A percentile compares a stretch with the other conserved stretches of the same genome.
Conservation (phyloP, 2,329 filamentous ascomycete species). For the Chaetothyriales sp. region DNA sequence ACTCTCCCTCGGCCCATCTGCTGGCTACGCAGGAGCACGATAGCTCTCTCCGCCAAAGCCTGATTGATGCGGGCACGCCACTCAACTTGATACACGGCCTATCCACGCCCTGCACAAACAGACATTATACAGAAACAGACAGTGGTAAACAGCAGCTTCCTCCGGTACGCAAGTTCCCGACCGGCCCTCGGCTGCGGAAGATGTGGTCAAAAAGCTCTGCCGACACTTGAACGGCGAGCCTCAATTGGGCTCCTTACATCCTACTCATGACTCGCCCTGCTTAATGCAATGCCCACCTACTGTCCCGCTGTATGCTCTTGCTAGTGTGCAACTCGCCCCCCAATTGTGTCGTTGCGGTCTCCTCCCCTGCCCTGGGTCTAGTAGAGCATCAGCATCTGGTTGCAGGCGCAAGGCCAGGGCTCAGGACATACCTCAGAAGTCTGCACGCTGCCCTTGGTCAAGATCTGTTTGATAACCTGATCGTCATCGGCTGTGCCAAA, state of each 20-base stretch:
- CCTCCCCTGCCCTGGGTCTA: conserved; percentile 11
- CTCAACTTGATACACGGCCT: neutral
- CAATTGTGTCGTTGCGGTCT: conserved; percentile 14
- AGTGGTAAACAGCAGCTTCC: neutral
- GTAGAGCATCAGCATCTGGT: neutral
- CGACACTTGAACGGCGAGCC: neutral
- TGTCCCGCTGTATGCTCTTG: too few relatives aligned
- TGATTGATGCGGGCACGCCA: neutral
- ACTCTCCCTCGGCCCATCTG: neutral
- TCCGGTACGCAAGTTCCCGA: neutral
- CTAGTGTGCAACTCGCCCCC: conserved; percentile 11
- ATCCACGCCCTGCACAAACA: neutral
- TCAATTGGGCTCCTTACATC: neutral
- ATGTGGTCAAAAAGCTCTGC: neutral
- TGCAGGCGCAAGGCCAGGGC: neutral
- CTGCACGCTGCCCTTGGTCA: conserved; percentile 59
- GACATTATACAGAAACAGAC: neutral
- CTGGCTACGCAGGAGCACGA: neutral
- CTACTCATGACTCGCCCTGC: neutral
- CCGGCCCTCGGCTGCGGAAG: neutral
- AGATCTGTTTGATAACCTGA: conserved; percentile 64
- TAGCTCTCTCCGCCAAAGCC: neutral
- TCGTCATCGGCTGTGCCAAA: conserved; percentile 72
- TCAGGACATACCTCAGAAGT: conserved; percentile 36
- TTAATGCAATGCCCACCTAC: neutral